Evolutionary conservation across 2,329 filamentous ascomycete species (phyloP).

Genomic region (Phialocephala subalpina): DNA sequence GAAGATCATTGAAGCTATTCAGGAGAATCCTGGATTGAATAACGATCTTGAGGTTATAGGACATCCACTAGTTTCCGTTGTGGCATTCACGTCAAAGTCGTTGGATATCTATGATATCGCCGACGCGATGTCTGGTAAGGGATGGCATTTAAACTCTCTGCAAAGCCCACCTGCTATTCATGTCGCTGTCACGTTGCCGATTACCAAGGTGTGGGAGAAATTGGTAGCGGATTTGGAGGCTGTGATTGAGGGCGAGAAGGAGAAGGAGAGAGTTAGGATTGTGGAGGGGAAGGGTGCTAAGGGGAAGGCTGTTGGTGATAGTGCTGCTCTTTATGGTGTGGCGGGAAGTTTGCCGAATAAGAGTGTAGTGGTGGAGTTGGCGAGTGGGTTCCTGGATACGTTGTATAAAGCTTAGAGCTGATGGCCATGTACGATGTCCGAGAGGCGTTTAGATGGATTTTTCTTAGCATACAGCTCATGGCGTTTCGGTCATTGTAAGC

Average conservation of each 20-base stretch:
- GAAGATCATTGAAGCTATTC: slow-evolving; percentile 79
- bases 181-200: slow-evolving; percentile 89
- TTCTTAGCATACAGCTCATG: slow-evolving; percentile 18
- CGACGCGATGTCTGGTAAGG: slow-evolving; percentile 82
- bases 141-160: slow-evolving; percentile 96
- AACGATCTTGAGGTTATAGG: slow-evolving; percentile 83
- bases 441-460: slow-evolving; percentile 21
- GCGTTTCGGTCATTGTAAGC: slow-evolving; percentile 15
- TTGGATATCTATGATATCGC: slow-evolving; percentile 95
- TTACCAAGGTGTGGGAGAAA: slow-evolving; percentile 81
- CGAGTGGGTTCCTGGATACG: slow-evolving; percentile 89
- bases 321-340: slow-evolving; percentile 91
- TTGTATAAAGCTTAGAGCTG: slow-evolving; percentile 79
- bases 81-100: slow-evolving; percentile 85
- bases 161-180: slow-evolving; percentile 94
- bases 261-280: slow-evolving; percentile 78
- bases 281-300: slow-evolving; percentile 72
- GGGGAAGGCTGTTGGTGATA: slow-evolving; percentile 77
- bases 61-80: slow-evolving; percentile 85
- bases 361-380: slow-evolving; percentile 89
- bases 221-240: slow-evolving; percentile 77
- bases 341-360: slow-evolving; percentile 96
- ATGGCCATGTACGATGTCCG: slow-evolving; percentile 13
- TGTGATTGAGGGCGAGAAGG: slow-evolving; percentile 75
- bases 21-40: slow-evolving; percentile 71